Base-by-base conservation (phyloP, 371 early-diverging fungal genomes). In the Mucor saturninus region DNA sequence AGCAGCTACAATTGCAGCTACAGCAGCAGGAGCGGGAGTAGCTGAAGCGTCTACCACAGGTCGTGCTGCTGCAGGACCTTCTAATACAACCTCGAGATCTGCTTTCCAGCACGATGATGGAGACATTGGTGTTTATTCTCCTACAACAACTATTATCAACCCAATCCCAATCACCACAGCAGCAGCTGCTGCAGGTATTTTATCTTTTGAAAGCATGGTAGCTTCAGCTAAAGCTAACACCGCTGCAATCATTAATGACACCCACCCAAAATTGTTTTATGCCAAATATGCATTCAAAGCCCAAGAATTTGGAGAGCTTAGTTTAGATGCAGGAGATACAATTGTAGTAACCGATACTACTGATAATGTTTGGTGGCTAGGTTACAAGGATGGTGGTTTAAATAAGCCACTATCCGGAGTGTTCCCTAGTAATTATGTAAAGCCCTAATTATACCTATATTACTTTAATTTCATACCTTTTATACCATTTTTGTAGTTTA, bases 321-420 rank as follows among this genome's bases (percentile, higher is more conserved):
- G 84, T 1, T 83, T 92, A 69, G 67, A 80, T 29, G 82, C 86
- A 1, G 87, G 86, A 38, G 91, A 90, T 58, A 75, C 81, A 0
- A 83, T 92, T 62, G 76, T 91, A 66, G 92, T 92, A 4, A 86
- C 89, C 8, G 92, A 92, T 69, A 86, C 82, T 55, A 89, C 84
- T 52, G 91, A 92, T 68, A 89, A 87, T 71, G 81, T 91, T 35
- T 92, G 92, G 92, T 92, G 92, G 92, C 84, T 91, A 83, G 92
- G 92, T 6, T 86, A 87, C 28, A 84, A 86, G 68, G 85, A 87
- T 53, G 81, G 86, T 59, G 75, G 84, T 46, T 76, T n/a, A 10
- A 67, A 62, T 10, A 60, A 59, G 9, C 71, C 71, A 15, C 31
- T 69, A 21, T 72, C 72, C 31, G 75, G 75, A 8, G 48, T 75